Base-by-base conservation (phyloP, 331 rosid species). In the Erythrophleum ivorense region DNA sequence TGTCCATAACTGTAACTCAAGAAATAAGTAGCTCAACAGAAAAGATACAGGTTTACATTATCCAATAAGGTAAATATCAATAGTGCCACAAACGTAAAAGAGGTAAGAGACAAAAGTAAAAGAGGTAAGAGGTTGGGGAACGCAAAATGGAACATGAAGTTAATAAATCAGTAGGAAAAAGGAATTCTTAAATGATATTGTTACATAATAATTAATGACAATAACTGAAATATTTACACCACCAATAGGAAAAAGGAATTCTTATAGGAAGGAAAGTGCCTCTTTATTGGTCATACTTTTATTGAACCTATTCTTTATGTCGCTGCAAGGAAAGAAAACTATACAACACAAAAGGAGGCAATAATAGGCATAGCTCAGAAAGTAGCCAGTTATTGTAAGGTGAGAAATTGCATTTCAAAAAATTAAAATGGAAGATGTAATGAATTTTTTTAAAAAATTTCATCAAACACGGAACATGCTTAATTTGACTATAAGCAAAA, bases 1-100 rank as follows among this genome's bases (percentile, higher is more conserved):
- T 87, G 94, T 78, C 55, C 88, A 83, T 85, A 95, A 76, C 99
- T 87, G 85, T 41, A 69, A 78, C 78, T 64, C 68, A 36, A 74
- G 55, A 74, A 73, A 81, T 7, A 73, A 5, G 41, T 48, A 65
- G 67, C 60, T 62, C 49, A 4, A 80, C 2, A 53, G 9, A 53
- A 53, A 16, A 53, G 6, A 16, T 16, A 33, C 40, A 31, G 40
- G 65, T 34, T 63, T 54, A 50, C 52, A 19, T 69, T 70, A 50
- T 9, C 49, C 46, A 58, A 36, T 41, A 58, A 12, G 71, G 62
- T 59, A 62, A 73, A 67, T 36, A 80, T 36, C 38, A 54, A 16
- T 60, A 43, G 41, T 41, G 49, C 64, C 34, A 7, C 60, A 75
- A n/a, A n/a, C n/a, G n/a, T n/a, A n/a, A n/a, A n/a, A n/a, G n/a